Percentiles rank a stretch among this genome's conserved stretches.
phyloP scores from a whole-genome alignment of 176 grass and related monocot genomes.

The Bolboschoenus planiculmis region DNA sequence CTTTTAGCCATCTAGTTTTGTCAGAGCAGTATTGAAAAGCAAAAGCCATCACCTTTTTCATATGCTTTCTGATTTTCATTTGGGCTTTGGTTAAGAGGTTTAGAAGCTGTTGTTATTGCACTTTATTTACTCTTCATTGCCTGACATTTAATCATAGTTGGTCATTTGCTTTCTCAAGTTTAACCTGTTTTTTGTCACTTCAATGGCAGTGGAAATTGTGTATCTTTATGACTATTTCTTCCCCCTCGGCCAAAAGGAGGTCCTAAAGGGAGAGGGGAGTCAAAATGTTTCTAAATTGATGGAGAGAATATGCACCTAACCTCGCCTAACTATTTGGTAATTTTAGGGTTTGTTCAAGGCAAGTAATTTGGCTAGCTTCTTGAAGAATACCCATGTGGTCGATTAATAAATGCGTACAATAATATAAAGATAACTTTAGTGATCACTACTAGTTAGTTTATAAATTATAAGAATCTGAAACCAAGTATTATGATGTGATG shows the following conservation, averaged over 20 bases:
- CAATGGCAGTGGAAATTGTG: background rate
- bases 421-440: background rate
- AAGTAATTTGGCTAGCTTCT: conserved; percentile 24
- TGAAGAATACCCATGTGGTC: conserved; percentile 10
- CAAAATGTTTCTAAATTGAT: conserved; percentile 15
- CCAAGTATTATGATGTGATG: background rate
- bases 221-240: background rate
- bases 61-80: too few relatives aligned
- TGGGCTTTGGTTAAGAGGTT: background rate
- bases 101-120: background rate
- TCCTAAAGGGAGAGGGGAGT: background rate
- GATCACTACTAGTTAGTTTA: background rate
- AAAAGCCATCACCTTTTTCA: background rate
- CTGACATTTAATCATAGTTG: background rate
- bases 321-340: conserved; percentile 29
- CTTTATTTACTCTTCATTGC: background rate
- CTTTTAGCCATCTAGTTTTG: too few relatives aligned
- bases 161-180: too few relatives aligned
- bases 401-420: conserved; percentile 6
- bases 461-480: background rate
- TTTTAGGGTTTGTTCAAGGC: background rate
- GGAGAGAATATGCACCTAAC: conserved; percentile 51
- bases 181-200: background rate
- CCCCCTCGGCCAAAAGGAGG: background rate
- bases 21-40: background rate